Conservation (phyloP, 495 filamentous ascomycete species). For the Neurospora sp. region DNA sequence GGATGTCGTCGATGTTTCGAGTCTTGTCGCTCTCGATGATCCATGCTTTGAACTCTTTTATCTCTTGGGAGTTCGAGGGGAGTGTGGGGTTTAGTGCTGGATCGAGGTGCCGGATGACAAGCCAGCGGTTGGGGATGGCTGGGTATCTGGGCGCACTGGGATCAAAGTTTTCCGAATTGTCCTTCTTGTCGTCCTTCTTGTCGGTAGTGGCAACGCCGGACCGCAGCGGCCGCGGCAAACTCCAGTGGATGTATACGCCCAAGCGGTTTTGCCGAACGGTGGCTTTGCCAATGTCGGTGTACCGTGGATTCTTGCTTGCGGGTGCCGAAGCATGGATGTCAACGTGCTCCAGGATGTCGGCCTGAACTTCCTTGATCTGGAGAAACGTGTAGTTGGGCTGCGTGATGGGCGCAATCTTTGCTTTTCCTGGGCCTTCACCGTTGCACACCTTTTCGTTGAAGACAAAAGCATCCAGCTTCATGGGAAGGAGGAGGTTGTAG, state of each 20-base stretch:
- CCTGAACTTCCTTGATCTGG: slow-evolving; percentile 29
- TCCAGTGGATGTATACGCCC: slow-evolving; percentile 47
- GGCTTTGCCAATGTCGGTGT: slow-evolving; percentile 30
- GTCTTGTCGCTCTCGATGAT: slow-evolving; percentile 39
- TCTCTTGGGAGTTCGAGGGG: slow-evolving; percentile 1
- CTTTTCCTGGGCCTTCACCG: background rate
- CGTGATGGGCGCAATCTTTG: slow-evolving; percentile 40
- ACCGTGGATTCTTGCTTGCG: slow-evolving; percentile 27
- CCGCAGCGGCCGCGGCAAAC: slow-evolving; percentile 34
- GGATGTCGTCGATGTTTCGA: slow-evolving; percentile 24
- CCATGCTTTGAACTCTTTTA: slow-evolving; percentile 28
- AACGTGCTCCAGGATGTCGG: slow-evolving; percentile 32
- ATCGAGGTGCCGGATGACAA: slow-evolving; percentile 30
- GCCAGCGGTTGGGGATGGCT: slow-evolving; percentile 29
- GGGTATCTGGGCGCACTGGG: slow-evolving; percentile 21
- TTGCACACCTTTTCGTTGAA: slow-evolving; percentile 25
- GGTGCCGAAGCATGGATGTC: slow-evolving; percentile 35
- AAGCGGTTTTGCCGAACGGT: slow-evolving; percentile 15
- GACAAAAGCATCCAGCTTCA: slow-evolving; percentile 37
- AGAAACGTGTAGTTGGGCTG: slow-evolving; percentile 47
- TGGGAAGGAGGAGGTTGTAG: slow-evolving; percentile 13
- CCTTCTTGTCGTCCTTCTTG: slow-evolving; percentile 1
- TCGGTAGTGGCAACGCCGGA: slow-evolving; percentile 6
- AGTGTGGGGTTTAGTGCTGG: background rate
- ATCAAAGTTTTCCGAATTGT: background rate